phyloP scores from a whole-genome alignment of 306 rosid species.

The Parietaria judaica region DNA sequence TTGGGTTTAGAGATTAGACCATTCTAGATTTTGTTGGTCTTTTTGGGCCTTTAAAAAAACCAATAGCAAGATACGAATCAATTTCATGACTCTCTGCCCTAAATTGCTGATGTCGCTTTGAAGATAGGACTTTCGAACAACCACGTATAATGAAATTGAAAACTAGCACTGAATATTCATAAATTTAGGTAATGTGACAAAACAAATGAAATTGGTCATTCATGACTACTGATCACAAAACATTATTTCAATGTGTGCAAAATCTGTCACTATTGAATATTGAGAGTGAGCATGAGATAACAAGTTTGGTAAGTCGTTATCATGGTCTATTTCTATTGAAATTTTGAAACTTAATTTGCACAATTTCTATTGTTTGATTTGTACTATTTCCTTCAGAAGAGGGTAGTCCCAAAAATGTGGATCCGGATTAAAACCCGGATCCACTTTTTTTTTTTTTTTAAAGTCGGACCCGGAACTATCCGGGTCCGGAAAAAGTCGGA shows the following conservation, averaged over 20 bases:
- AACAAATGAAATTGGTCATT: not conserved
- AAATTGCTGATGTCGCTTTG: no score
- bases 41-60: no score
- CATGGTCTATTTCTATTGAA: no score
- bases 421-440: no score
- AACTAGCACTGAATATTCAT: not conserved
- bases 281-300: constrained; percentile 15
- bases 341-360: not conserved
- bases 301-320: constrained; percentile 35
- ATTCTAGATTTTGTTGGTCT: no score
- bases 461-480: no score
- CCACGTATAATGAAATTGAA: not conserved
- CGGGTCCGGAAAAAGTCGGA: no score
- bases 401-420: no score
- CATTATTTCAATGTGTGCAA: not conserved
- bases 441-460: no score
- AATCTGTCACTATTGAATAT: not conserved
- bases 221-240: not conserved
- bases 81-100: no score
- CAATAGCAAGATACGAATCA: no score
- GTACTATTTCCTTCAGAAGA: constrained; percentile 25
- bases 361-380: constrained; percentile 1
- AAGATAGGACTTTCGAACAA: not conserved
- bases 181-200: not conserved
- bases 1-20: no score